Evolutionary conservation across 2,329 filamentous ascomycete genomes (phyloP).

Genomic region (Exophiala mesophila): DNA sequence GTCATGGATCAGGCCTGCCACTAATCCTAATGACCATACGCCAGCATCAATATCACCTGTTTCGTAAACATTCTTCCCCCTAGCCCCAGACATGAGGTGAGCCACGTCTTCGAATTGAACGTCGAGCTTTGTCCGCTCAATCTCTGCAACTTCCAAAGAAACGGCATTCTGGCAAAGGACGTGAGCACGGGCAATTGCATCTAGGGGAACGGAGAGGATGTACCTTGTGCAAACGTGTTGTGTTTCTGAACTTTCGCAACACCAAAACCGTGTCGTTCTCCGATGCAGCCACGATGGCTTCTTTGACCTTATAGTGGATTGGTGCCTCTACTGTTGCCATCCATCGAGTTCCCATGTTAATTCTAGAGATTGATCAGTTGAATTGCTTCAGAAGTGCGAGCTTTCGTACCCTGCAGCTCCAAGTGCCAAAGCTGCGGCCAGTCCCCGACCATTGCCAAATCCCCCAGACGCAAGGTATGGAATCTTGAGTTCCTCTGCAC

Average conservation of each 20-base stretch:
- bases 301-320: slow-evolving; percentile 87
- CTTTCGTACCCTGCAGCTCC: slow-evolving; percentile 71
- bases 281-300: slow-evolving; percentile 66
- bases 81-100: slow-evolving; percentile 78
- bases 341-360: slow-evolving; percentile 98
- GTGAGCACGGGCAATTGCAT: too few relatives aligned
- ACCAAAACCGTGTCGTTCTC: slow-evolving; percentile 89
- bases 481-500: slow-evolving; percentile 73
- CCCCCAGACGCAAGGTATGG: slow-evolving; percentile 94
- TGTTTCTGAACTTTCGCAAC: slow-evolving; percentile 86
- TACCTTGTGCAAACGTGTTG: slow-evolving; percentile 78
- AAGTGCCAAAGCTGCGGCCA: slow-evolving; percentile 81
- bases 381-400: too few relatives aligned
- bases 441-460: slow-evolving; percentile 85
- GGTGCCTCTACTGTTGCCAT: slow-evolving; percentile 95
- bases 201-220: too few relatives aligned
- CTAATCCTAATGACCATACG: slow-evolving; percentile 92
- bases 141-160: slow-evolving; percentile 75
- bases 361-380: too few relatives aligned
- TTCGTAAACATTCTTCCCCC: slow-evolving; percentile 82
- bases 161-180: slow-evolving; percentile 34
- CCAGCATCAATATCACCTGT: slow-evolving; percentile 89
- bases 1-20: slow-evolving; percentile 80
- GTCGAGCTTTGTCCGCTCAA: slow-evolving; percentile 66
- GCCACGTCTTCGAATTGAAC: slow-evolving; percentile 87